Evolutionary conservation across 1,284 basidiomycete genomes (phyloP), one percentile per base, ranked within the genome.

Genomic region (Marasmius sp.): DNA sequence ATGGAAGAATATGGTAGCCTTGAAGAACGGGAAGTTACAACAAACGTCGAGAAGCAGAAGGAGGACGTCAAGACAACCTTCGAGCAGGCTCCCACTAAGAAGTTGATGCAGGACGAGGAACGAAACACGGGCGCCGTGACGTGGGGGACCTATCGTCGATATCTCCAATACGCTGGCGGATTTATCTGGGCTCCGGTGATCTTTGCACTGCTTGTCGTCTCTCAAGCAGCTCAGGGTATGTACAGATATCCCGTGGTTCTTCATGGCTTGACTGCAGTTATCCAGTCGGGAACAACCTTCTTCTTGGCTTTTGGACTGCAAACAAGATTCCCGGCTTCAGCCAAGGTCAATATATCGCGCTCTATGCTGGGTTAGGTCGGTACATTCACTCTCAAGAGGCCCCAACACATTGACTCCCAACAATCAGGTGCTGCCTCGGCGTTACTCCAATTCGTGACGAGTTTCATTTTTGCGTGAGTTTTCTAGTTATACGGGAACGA

Each of bases 291-390:
- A 78, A 77, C 57, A 81, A 74, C 38, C 66, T 84, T 14, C 79
- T 81, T 68, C 75, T 84, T 39, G 80, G 81, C 0, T 82, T 80
- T 62, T 83, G 81, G 81, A 81, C 80, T 1, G 71, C 73, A 3
- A 59, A 68, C n/a, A 77, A 72, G 22, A 75, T 82, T 20, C 68
- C 68, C n/a, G 79, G 81, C 0, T 87, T 88, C 69, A 70, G 49
- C 2, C 79, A 86, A 66, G 83, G 80, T 1, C 77, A 87, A 57
- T 91, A 90, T 70, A 90, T 91, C 81, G 88, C 77, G 3, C 80
- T 88, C n/a, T 92, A 91, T 67, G 85, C 85, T 3, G 81, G 77
- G 10, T 76, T 91, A 12, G 88, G 87, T 74, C 38, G 10, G 71
- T 67, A 10, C 34, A 9, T 61, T 34, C 11, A 16, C 59, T n/a